These are phyloP conservation scores for Neophaeococcomyces aloes DNA, from an alignment of 2,329 filamentous ascomycete genomes.

Conservation along the genomic window DNA sequence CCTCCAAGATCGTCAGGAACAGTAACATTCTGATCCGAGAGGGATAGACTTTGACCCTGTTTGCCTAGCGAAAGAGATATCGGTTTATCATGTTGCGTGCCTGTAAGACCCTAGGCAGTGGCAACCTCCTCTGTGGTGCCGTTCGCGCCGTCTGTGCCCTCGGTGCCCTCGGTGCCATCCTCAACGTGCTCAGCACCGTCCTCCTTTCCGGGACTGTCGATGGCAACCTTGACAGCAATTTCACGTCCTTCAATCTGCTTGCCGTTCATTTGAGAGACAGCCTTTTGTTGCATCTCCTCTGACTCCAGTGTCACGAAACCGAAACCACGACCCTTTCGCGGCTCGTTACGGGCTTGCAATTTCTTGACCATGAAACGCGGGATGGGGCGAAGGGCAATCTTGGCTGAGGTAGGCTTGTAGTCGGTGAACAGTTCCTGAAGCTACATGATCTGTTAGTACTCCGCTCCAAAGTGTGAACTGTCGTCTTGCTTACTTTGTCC, in stretches of 20 bases:
- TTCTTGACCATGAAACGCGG: constrained; percentile 99
- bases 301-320: constrained; percentile 94
- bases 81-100: constrained; percentile 6
- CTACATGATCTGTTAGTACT: constrained; percentile 41
- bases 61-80: constrained; percentile 8
- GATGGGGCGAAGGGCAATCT: constrained; percentile 96
- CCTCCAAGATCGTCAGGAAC: neutral
- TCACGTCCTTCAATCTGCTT: constrained; percentile 98
- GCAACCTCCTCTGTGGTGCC: constrained; percentile 18
- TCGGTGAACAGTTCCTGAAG: constrained; percentile 93
- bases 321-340: constrained; percentile 97
- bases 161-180: constrained; percentile 22
- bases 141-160: constrained; percentile 20
- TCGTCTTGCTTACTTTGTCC: constrained; percentile 62
- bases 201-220: constrained; percentile 98
- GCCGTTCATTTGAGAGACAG: constrained; percentile 95
- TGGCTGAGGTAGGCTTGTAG: constrained; percentile 87
- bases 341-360: constrained; percentile 93
- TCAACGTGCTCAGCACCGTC: constrained; percentile 53
- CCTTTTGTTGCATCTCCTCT: constrained; percentile 95
- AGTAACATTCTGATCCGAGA: neutral
- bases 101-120: constrained; percentile 14
- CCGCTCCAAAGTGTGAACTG: neutral
- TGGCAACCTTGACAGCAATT: constrained; percentile 99
- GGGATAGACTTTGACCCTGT: constrained; percentile 1